Base-by-base conservation (phyloP, 2,329 filamentous ascomycete species). In the Samsoniella hepiali region DNA sequence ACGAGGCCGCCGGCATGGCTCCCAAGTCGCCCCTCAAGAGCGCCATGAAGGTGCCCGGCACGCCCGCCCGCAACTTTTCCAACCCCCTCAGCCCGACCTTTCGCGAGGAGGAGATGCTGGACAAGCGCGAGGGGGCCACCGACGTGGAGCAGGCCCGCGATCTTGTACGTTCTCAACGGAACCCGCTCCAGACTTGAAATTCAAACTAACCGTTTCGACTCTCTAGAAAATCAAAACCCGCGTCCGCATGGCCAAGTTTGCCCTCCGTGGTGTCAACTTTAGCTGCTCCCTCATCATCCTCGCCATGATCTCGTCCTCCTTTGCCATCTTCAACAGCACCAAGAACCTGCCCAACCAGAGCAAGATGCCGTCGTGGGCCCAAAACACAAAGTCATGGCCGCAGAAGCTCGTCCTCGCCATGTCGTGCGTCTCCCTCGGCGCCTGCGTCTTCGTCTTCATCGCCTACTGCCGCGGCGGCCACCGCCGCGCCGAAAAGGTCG, bases 261-360 rank as follows among this genome's bases (percentile, higher is more conserved):
- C 96, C 66, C 88, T 99, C n/a, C 90, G 95, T 68, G 90, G 92
- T 63, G 91, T 98, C 78, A 97, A 94, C 83, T 98, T 99, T 77
- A 93, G 91, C 76, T 99, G 95, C 82, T 94, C 91, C 75, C 83
- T 98, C 65, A 97, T 99, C 74, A 91, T 99, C 68, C 84, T 99
- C 64, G 83, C 93, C 66, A 94, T 99, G 86, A 81, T 99, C 61
- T 88, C 90, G 15, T 86, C 91, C n/a, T 92, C 91, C 3, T 91
- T 99, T 72, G 81, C 88, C 69, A 93, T 99, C 76, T 99, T 99
- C 86, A 92, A 95, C 75, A 85, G 93, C 57, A 97, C 95, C 64
- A 91, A 86, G 73, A 61, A 78, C 17, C 81, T 99, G 2, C 86
- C 93, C 40, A 72, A 86, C 15, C 86, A 94, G 68, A 97, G 91